These are phyloP conservation scores for Delonix regia DNA, from an alignment of 306 rosid genomes.

Conservation along the genomic window DNA sequence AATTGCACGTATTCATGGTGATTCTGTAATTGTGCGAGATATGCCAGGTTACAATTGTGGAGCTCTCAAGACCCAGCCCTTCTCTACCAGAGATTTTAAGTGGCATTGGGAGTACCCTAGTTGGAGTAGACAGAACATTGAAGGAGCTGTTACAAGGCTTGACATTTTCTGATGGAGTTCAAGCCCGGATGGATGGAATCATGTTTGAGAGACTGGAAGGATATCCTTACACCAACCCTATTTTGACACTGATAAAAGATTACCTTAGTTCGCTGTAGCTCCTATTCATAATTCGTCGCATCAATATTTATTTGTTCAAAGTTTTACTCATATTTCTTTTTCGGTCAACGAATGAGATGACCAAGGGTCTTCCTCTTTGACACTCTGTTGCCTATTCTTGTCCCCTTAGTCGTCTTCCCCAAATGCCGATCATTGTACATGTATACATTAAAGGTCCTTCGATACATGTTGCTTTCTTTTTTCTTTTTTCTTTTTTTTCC, in stretches of 20 bases:
- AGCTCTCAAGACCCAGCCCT: conserved; percentile 77
- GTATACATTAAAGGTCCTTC: background rate
- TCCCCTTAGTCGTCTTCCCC: background rate
- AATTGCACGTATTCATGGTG: conserved; percentile 20
- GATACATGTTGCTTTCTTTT: background rate
- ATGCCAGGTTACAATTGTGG: conserved; percentile 80
- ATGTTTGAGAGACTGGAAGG: conserved; percentile 81
- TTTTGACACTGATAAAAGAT: conserved; percentile 66
- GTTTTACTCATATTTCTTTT: background rate
- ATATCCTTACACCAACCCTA: conserved; percentile 61
- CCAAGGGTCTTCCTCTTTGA: background rate
- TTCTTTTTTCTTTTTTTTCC: no score
- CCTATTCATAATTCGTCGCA: background rate
- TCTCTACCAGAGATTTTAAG: conserved; percentile 72
- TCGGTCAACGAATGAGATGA: background rate
- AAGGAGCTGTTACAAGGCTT: conserved; percentile 60
- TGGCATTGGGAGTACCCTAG: conserved; percentile 65
- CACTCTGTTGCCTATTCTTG: background rate
- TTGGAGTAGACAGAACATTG: conserved; percentile 68
- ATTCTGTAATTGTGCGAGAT: conserved; percentile 16
- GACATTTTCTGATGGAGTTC: conserved; percentile 73
- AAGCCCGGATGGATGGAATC: conserved; percentile 93
- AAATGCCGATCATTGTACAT: background rate
- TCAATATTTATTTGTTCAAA: background rate
- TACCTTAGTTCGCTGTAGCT: conserved; percentile 62